Conservation (phyloP, 345 rosid genomes). For the Syzygium jambos region DNA sequence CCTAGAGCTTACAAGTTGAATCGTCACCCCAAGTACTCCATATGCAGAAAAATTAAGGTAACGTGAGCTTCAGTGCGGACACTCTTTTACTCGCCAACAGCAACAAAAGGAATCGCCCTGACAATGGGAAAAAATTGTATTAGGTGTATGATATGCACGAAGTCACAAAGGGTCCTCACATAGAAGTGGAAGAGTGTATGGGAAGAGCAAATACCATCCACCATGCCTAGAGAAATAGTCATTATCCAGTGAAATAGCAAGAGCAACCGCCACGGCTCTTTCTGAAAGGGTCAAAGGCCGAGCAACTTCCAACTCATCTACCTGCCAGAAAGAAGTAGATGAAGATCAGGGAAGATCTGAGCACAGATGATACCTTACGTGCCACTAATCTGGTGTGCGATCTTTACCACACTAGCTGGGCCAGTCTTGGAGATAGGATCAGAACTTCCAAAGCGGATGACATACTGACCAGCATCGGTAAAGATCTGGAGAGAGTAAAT, state of each 20-base stretch:
- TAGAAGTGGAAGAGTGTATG: not conserved
- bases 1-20: not conserved
- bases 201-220: constrained; percentile 47
- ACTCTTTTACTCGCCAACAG: constrained; percentile 28
- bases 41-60: not conserved
- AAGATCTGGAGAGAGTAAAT: constrained; percentile 45
- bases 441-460: constrained; percentile 75
- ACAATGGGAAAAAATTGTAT: constrained; percentile 1
- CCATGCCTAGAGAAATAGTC: constrained; percentile 95
- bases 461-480: constrained; percentile 99
- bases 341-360: not conserved
- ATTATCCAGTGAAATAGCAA: constrained; percentile 91
- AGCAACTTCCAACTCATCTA: constrained; percentile 69
- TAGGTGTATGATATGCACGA: not conserved
- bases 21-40: not conserved
- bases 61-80: not conserved
- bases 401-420: constrained; percentile 39
- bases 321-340: constrained; percentile 22
- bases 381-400: not conserved
- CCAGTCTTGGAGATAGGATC: constrained; percentile 54
- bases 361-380: not conserved
- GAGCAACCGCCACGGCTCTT: constrained; percentile 76
- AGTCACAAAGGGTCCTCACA: not conserved
- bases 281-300: constrained; percentile 66
- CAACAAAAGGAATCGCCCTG: constrained; percentile 60